These are phyloP conservation scores for Casuarina glauca DNA, from an alignment of 306 rosid genomes.

Conservation along the genomic window DNA sequence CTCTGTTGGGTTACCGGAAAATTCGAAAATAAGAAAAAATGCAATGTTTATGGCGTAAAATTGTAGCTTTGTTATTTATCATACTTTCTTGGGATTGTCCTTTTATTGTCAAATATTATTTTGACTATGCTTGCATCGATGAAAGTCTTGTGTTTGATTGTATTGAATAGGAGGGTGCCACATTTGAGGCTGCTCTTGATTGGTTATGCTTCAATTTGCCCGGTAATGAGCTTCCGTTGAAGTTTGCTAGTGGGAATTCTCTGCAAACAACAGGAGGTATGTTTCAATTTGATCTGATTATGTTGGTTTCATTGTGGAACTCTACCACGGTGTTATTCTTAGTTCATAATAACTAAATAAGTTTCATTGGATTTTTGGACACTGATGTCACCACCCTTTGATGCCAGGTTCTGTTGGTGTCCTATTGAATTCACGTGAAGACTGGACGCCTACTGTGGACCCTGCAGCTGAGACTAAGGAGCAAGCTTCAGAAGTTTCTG, in stretches of 20 bases:
- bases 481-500: conserved; percentile 49
- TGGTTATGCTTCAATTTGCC: conserved; percentile 95
- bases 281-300: conserved; percentile 5
- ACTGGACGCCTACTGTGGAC: conserved; percentile 43
- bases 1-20: conserved; percentile 16
- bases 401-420: conserved; percentile 71
- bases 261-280: conserved; percentile 55
- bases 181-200: conserved; percentile 89
- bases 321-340: background rate
- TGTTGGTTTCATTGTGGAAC: background rate
- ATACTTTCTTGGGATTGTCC: background rate
- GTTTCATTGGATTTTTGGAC: conserved; percentile 6
- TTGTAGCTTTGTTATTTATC: background rate
- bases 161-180: conserved; percentile 67
- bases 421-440: conserved; percentile 53
- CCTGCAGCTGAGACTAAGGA: conserved; percentile 39
- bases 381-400: background rate
- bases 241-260: conserved; percentile 72
- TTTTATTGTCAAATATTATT: conserved; percentile 1
- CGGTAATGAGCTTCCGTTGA: conserved; percentile 80
- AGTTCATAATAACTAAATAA: background rate
- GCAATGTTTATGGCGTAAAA: background rate
- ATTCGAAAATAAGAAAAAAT: background rate
- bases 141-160: conserved; percentile 17
- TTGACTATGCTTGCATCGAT: background rate